Percentiles rank a stretch among this genome's conserved stretches.
Evolutionary conservation across 331 rosid genomes (phyloP).

Genomic region (Pyracantha coccinea): DNA sequence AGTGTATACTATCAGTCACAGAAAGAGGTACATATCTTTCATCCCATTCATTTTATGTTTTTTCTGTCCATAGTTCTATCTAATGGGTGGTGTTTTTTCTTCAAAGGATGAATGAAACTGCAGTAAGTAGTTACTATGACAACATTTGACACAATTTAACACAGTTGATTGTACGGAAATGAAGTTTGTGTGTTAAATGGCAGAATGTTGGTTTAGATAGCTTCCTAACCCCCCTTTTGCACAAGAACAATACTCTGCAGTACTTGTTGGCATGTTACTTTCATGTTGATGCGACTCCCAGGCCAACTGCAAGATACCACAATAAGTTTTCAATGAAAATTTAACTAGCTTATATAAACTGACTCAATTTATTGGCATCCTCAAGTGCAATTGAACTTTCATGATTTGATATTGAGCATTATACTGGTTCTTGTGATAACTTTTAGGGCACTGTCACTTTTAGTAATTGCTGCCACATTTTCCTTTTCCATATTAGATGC

Average conservation of each 20-base stretch:
- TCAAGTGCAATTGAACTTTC: no score
- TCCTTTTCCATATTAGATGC: no score
- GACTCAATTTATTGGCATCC: no score
- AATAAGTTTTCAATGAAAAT: no score
- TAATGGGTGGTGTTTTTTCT: neutral
- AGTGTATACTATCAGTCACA: slow-evolving; percentile 76
- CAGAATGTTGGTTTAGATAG: neutral
- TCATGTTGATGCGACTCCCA: no score
- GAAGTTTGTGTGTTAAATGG: neutral
- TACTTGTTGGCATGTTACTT: no score
- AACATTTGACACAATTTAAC: neutral
- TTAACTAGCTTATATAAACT: no score
- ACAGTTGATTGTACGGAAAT: neutral
- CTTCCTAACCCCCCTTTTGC: neutral
- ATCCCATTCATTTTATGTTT: slow-evolving; percentile 7
- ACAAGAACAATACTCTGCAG: neutral
- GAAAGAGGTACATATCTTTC: slow-evolving; percentile 57
- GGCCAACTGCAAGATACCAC: no score
- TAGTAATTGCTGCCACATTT: no score
- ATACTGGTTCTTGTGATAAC: no score
- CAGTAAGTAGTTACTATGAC: neutral
- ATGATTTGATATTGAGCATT: no score
- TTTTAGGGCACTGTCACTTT: no score
- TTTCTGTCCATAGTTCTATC: slow-evolving; percentile 8
- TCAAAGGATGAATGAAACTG: slow-evolving; percentile 1